phyloP scores from a whole-genome alignment of 2,329 filamentous ascomycete genomes.

The Colletotrichum cereale region DNA sequence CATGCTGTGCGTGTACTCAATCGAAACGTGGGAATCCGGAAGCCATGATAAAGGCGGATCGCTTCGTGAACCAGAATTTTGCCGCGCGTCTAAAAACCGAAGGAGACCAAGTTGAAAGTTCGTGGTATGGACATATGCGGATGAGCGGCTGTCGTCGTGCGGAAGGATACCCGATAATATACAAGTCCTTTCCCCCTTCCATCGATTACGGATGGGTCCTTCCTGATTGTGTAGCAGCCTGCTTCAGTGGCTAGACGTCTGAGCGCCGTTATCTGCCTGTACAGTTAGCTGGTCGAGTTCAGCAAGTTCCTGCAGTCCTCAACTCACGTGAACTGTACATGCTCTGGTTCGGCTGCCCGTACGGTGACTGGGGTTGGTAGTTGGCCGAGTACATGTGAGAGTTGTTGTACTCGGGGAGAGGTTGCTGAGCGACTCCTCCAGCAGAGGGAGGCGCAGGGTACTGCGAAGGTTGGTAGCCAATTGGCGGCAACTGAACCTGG shows the following conservation, averaged over 20 bases:
- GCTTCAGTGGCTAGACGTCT: slow-evolving; percentile 39
- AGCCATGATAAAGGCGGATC: slow-evolving; percentile 24
- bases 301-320: neutral
- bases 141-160: slow-evolving; percentile 29
- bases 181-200: slow-evolving; percentile 35
- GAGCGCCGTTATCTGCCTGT: slow-evolving; percentile 42
- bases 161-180: slow-evolving; percentile 39
- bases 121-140: slow-evolving; percentile 36
- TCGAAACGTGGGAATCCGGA: slow-evolving; percentile 21
- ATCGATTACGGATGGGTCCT: slow-evolving; percentile 31
- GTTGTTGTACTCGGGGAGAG: slow-evolving; percentile 66
- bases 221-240: slow-evolving; percentile 11
- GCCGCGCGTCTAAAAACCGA: slow-evolving; percentile 39
- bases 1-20: slow-evolving; percentile 28
- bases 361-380: slow-evolving; percentile 71
- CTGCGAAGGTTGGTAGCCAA: slow-evolving; percentile 77
- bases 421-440: slow-evolving; percentile 61
- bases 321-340: slow-evolving; percentile 71
- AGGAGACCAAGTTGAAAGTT: slow-evolving; percentile 33
- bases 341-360: slow-evolving; percentile 67
- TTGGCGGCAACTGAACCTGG: slow-evolving; percentile 77
- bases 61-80: slow-evolving; percentile 39
- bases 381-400: slow-evolving; percentile 66
- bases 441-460: slow-evolving; percentile 74
- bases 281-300: slow-evolving; percentile 22